A percentile compares a stretch with the other conserved stretches of the same genome.
phyloP scores from a whole-genome alignment of 129 eudicot genomes.

The Kitagawia praeruptora region DNA sequence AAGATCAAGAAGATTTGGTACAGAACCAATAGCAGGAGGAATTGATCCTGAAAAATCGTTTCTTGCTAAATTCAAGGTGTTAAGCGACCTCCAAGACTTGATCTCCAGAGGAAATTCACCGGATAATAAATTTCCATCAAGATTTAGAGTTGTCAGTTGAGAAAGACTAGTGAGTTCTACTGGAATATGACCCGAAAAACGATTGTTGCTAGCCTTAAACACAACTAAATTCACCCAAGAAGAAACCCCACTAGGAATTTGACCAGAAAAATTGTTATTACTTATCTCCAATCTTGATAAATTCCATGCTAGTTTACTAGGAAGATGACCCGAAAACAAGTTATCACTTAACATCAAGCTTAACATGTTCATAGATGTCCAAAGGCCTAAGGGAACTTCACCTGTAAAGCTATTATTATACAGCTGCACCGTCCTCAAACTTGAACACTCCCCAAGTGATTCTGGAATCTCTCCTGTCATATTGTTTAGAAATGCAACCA shows the following conservation, averaged over 20 bases:
- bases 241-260: slow-evolving; percentile 42
- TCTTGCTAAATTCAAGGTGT: slow-evolving; percentile 51
- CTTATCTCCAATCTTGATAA: slow-evolving; percentile 62
- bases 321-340: slow-evolving; percentile 59
- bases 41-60: slow-evolving; percentile 49
- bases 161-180: slow-evolving; percentile 47
- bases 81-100: slow-evolving; percentile 65
- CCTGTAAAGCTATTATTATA: slow-evolving; percentile 55
- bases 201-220: slow-evolving; percentile 67
- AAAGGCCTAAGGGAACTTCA: slow-evolving; percentile 54
- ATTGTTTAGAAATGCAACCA: slow-evolving; percentile 59
- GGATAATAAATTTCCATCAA: slow-evolving; percentile 70
- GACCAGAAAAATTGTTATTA: slow-evolving; percentile 67
- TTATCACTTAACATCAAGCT: slow-evolving; percentile 43
- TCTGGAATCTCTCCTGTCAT: slow-evolving; percentile 67
- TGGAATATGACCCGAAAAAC: slow-evolving; percentile 64
- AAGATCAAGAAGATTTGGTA: slow-evolving; percentile 6
- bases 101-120: slow-evolving; percentile 59
- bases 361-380: slow-evolving; percentile 37
- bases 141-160: slow-evolving; percentile 40
- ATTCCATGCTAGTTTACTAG: slow-evolving; percentile 52
- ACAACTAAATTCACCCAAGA: slow-evolving; percentile 63
- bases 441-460: slow-evolving; percentile 44
- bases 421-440: slow-evolving; percentile 43
- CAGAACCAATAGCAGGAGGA: not conserved